Conservation (phyloP, 495 filamentous ascomycete genomes). For the Penicillium goetzii region DNA sequence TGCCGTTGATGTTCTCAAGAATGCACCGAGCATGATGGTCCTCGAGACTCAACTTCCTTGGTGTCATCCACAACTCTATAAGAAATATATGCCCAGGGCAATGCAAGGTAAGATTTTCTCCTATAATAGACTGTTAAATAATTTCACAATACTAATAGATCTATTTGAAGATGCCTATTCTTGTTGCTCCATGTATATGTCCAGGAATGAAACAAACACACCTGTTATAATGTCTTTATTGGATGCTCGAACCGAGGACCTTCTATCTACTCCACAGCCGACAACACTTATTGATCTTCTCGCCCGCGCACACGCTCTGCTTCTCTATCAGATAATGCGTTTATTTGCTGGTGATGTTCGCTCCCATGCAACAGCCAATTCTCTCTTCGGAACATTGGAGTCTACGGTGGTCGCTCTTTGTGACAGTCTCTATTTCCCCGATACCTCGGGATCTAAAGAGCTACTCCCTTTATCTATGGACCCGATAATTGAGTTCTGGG, state of each 20-base stretch:
- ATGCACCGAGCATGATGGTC: slow-evolving; percentile 51
- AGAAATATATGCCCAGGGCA: slow-evolving; percentile 47
- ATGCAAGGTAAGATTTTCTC: slow-evolving; percentile 47
- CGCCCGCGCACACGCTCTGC: slow-evolving; percentile 39
- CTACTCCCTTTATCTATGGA: slow-evolving; percentile 27
- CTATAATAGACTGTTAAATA: background rate
- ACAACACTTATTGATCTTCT: slow-evolving; percentile 30
- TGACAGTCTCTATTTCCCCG: slow-evolving; percentile 26
- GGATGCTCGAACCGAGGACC: slow-evolving; percentile 40
- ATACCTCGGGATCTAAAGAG: slow-evolving; percentile 5
- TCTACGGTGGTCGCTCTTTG: slow-evolving; percentile 26
- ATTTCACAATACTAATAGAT: background rate
- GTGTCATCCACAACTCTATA: slow-evolving; percentile 53
- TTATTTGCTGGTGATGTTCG: slow-evolving; percentile 62
- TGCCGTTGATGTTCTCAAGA: slow-evolving; percentile 45
- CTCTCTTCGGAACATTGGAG: slow-evolving; percentile 46
- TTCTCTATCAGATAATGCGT: slow-evolving; percentile 51
- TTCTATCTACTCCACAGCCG: slow-evolving; percentile 40
- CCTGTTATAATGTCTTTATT: slow-evolving; percentile 48
- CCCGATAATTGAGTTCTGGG: slow-evolving; percentile 43
- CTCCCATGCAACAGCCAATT: slow-evolving; percentile 50
- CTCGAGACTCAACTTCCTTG: slow-evolving; percentile 51
- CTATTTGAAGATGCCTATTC: slow-evolving; percentile 47
- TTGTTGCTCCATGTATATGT: slow-evolving; percentile 53
- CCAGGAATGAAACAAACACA: slow-evolving; percentile 49